Evolutionary conservation across 257 asterid species (phyloP).

Genomic region (Gentiana macrophylla): DNA sequence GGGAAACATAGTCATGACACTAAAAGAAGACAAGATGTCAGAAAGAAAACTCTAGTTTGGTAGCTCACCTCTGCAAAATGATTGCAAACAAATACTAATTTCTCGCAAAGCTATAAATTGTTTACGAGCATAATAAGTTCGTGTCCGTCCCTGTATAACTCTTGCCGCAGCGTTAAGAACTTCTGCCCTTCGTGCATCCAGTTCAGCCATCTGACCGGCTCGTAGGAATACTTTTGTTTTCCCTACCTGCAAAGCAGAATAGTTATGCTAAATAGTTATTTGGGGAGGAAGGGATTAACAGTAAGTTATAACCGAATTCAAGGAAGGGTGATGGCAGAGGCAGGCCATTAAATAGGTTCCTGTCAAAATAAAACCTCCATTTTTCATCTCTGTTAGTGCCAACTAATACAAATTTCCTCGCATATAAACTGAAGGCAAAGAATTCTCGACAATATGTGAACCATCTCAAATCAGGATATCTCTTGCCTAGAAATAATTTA

Average conservation of each 20-base stretch:
- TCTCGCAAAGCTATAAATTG: constrained; percentile 46
- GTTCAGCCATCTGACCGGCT: constrained; percentile 99
- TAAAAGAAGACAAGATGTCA: background rate
- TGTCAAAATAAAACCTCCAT: background rate
- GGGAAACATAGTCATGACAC: background rate
- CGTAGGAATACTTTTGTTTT: constrained; percentile 95
- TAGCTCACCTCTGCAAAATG: constrained; percentile 75
- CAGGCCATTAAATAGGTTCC: too few species aligned
- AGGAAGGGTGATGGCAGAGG: too few species aligned
- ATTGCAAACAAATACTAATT: constrained; percentile 66
- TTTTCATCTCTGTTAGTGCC: background rate
- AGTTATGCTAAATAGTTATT: too few species aligned
- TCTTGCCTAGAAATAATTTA: too few species aligned
- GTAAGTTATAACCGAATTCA: too few species aligned
- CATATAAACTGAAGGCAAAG: too few species aligned
- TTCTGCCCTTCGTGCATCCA: constrained; percentile 93
- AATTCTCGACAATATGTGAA: too few species aligned
- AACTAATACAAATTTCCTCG: background rate
- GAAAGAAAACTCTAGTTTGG: constrained; percentile 2
- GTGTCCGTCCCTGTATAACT: constrained; percentile 64
- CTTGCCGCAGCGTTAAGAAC: constrained; percentile 82
- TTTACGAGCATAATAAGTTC: constrained; percentile 77
- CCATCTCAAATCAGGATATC: too few species aligned
- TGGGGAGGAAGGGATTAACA: too few species aligned
- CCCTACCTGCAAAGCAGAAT: constrained; percentile 50